Base-by-base conservation (phyloP, 1,284 basidiomycete species). In the Caloboletus firmus region DNA sequence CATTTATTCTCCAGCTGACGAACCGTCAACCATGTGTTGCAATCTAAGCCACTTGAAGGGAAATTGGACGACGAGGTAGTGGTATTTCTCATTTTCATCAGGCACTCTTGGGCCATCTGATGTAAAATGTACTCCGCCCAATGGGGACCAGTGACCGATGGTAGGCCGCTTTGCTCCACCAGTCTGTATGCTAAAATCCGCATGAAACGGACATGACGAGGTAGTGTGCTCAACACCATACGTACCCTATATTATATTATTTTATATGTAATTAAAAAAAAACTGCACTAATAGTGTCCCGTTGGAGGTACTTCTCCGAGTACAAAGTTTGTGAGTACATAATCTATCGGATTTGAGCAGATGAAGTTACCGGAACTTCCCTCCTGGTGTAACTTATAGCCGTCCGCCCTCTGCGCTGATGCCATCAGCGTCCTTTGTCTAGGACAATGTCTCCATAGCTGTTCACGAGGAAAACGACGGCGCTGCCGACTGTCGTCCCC, bases 181-280 rank as follows among this genome's bases (percentile, higher is more conserved):
- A 4, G 36, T 18, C n/a, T 17, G 24, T 4, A 12, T 54, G 18
- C 44, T 17, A 34, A n/a, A 24, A 12, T 26, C 49, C 30, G 18
- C 37, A 35, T 35, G 54, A 46, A 34, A 13, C 49, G 42, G 49
- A 46, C n/a, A 61, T 60, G 37, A 45, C 13, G 11, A 39, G 26
- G 43, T 39, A 24, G n/a, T n/a, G n/a, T n/a, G n/a, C n/a, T n/a
- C n/a, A n/a, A n/a, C n/a, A n/a, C n/a, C n/a, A n/a, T n/a, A n/a
- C n/a, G n/a, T n/a, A n/a, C n/a, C n/a, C n/a, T n/a, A n/a, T n/a
- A n/a, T n/a, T n/a, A n/a, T n/a, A n/a, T n/a, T n/a, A n/a, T n/a
- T n/a, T n/a, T n/a, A n/a, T n/a, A n/a, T n/a, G n/a, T n/a, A n/a
- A n/a, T n/a, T n/a, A n/a, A n/a, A n/a, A n/a, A n/a, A n/a, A n/a